Evolutionary conservation across 1,139 yeast genomes (phyloP), one percentile per base, ranked within the genome.

Genomic region (Hemisphaericaspora xylofermentans): DNA sequence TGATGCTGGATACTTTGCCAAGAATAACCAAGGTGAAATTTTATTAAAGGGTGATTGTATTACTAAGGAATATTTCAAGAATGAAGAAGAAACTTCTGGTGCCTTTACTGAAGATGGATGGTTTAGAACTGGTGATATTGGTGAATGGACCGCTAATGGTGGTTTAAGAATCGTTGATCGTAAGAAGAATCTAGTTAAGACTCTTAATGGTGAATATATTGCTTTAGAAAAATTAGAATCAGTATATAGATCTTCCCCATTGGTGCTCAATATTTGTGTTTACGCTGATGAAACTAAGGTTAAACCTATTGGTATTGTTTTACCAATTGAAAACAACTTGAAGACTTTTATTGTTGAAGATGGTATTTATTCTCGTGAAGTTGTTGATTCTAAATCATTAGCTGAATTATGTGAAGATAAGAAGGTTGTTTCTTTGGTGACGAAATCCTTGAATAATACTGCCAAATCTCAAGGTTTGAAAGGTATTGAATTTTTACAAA

Each of bases 51-150:
- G 98, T 53, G 76, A 71, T 24, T 72, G 86, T 32, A 83, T 93
- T 39, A 74, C 86, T 27, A 68, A 76, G 28, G 91, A 86, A 57
- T 94, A 94, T 68, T 93, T 76, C 71, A 79, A 83, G 62, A 91
- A 93, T 61, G 84, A 80, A 45, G 74, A 82, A 61, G 98, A 91
- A 67, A 93, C 97, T 25, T 64, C 71, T 39, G 82, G 66, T 24
- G 88, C 95, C 0, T 84, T 87, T 56, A 81, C 88, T 36, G 96
- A 89, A 49, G 75, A 73, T 51, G 95, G 93, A 24, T 94, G 98
- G 97, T 94, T 94, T 73, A 78, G 74, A 61, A 93, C 98, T 35
- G 99, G 99, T 64, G 99, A 94, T 66, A 88, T 94, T 63, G 97
- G 93, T 58, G 93, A 88, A 70, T 89, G 96, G 95, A 78, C 93